Conservation (phyloP, 495 filamentous ascomycete species). For the Penicillium maclennaniae region DNA sequence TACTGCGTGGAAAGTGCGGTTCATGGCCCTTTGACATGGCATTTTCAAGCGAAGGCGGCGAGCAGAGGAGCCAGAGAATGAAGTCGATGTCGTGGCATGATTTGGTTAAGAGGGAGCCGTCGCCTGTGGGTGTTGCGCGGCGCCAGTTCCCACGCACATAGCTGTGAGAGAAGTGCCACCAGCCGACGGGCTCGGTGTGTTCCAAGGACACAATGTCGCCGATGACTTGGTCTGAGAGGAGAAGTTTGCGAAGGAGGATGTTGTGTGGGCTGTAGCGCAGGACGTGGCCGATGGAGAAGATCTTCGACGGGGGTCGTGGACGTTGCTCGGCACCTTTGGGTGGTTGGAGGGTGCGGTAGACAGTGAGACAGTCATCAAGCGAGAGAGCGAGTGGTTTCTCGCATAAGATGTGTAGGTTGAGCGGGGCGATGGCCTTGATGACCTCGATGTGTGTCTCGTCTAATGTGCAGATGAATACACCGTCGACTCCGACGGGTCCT, state of each 20-base stretch:
- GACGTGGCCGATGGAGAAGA: conserved; percentile 79
- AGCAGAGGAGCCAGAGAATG: conserved; percentile 70
- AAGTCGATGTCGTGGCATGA: conserved; percentile 94
- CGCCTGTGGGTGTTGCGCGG: conserved; percentile 54
- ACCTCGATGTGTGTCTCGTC: conserved; percentile 85
- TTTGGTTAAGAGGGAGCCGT: conserved; percentile 75
- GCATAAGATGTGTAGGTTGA: conserved; percentile 81
- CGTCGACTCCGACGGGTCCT: conserved; percentile 54
- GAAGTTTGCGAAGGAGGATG: conserved; percentile 70
- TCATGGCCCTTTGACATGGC: conserved; percentile 23
- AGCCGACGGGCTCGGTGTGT: conserved; percentile 91
- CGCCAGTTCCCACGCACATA: conserved; percentile 97
- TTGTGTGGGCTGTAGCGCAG: conserved; percentile 90
- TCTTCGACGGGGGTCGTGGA: conserved; percentile 12
- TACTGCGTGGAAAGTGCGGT: conserved; percentile 67
- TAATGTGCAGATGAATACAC: conserved; percentile 79
- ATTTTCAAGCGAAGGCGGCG: conserved; percentile 23
- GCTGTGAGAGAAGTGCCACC: conserved; percentile 93
- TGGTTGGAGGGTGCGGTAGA: conserved; percentile 56
- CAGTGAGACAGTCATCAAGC: conserved; percentile 67
- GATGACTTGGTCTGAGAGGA: conserved; percentile 63
- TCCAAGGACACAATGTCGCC: conserved; percentile 85
- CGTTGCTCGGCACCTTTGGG: conserved; percentile 5
- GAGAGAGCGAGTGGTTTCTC: conserved; percentile 90
- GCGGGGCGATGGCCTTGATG: conserved; percentile 61